Evolutionary conservation across 257 asterid genomes (phyloP), one percentile per base, ranked within the genome.

Genomic region (Solanum microdontum): DNA sequence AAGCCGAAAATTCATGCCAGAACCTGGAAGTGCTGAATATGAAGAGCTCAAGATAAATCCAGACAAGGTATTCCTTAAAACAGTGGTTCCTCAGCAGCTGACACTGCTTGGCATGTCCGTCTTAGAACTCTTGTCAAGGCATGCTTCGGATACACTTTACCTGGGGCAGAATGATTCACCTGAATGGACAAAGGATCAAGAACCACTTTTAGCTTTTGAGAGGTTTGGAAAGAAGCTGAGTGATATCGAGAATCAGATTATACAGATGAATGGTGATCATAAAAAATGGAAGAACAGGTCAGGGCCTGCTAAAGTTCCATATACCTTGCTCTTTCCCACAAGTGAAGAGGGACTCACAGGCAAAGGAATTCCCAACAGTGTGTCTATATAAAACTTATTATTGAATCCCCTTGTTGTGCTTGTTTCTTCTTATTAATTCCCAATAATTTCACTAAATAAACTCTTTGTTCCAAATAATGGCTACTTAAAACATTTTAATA

Each of bases 291-390:
- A 43, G 87, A 95, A 95, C 88, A 91, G 98, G 88, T 40, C 21
- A 43, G 98, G 98, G 19, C 95, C 94, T 4, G 98, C 91, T 86
- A 92, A 91, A 85, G 74, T 95, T 90, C 98, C 98, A 6, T 94
- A 95, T 85, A 95, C 97, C 28, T 89, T 93, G 88, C 91, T 95
- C 19, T 93, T 45, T 69, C 94, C 95, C 34, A 90, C 89, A 32
- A 91, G 97, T 89, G 95, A 84, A 68, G 45, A 73, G 37, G 98
- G 98, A 58, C 91, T 95, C 37, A 92, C 94, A 8, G 98, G 97
- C 85, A 93, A 86, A 85, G 98, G 98, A 66, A 93, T 94, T 90
- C 98, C 98, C 23, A 95, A 95, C 55, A 94, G 98, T 58, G 87
- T 93, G n/a, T 90, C 98, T 5, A 94, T 93, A 30, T 93, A 89